These are phyloP conservation scores for Cryptococcus maquisensis DNA, from an alignment of 1,284 basidiomycete genomes.

Conservation along the genomic window DNA sequence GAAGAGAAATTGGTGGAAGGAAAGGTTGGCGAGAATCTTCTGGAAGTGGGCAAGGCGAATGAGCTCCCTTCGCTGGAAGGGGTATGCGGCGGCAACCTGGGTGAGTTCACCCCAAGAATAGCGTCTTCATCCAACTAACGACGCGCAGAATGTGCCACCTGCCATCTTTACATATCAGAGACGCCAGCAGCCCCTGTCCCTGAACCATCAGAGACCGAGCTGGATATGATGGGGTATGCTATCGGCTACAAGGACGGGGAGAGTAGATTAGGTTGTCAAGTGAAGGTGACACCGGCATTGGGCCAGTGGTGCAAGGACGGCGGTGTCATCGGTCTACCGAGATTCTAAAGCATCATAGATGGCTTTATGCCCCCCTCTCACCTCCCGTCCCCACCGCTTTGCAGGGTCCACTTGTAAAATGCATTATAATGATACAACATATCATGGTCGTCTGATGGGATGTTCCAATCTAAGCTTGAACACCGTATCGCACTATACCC, in stretches of 20 bases:
- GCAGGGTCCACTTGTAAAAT: neutral
- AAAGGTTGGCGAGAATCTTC: conserved; percentile 35
- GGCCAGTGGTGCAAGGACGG: conserved; percentile 36
- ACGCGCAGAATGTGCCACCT: conserved; percentile 47
- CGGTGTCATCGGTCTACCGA: conserved; percentile 39
- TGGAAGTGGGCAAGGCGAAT: conserved; percentile 39
- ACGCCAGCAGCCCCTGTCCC: conserved; percentile 24
- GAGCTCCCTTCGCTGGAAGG: conserved; percentile 47
- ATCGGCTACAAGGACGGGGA: conserved; percentile 35
- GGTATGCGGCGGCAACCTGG: conserved; percentile 47
- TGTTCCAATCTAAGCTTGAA: conserved; percentile 2
- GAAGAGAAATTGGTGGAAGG: conserved; percentile 26
- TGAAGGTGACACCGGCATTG: conserved; percentile 40
- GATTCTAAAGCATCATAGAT: conserved; percentile 24
- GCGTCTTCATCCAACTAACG: neutral
- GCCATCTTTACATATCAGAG: conserved; percentile 42
- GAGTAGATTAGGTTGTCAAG: conserved; percentile 47
- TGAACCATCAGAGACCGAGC: conserved; percentile 41
- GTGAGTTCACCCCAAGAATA: conserved; percentile 19
- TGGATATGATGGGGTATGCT: conserved; percentile 48
- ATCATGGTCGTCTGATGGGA: neutral
- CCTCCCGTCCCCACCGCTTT: no score
- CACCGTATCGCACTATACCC: conserved; percentile 30
- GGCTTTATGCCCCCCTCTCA: neutral
- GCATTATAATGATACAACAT: conserved; percentile 8